phyloP scores from a whole-genome alignment of 257 asterid genomes.

The Solanum clarkiae region DNA sequence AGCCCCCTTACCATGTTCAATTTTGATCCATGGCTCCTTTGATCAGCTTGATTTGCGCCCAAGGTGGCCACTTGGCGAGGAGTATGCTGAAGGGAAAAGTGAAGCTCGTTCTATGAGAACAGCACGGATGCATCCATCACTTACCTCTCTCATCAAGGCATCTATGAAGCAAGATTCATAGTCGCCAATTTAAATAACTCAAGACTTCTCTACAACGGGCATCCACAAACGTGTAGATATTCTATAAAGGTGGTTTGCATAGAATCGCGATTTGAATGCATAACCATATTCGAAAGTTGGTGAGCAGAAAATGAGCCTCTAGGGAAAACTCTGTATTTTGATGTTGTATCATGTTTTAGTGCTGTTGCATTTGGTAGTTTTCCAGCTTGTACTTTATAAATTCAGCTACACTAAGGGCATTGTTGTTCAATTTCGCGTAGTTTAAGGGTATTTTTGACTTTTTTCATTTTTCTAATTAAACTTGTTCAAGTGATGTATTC shows the following conservation, averaged over 20 bases:
- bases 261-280: neutral
- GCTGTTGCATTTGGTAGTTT: neutral
- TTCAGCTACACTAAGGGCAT: neutral
- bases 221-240: neutral
- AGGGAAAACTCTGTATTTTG: neutral
- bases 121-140: conserved; percentile 89
- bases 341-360: neutral
- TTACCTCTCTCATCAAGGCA: conserved; percentile 75
- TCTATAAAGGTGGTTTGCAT: neutral
- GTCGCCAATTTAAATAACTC: conserved; percentile 1
- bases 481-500: neutral
- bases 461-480: neutral
- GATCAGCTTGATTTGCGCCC: conserved; percentile 87
- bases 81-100: conserved; percentile 73
- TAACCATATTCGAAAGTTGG: neutral
- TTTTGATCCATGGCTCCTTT: neutral
- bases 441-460: neutral
- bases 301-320: neutral
- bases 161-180: conserved; percentile 24
- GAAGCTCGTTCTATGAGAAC: conserved; percentile 76
- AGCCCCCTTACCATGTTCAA: neutral
- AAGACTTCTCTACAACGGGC: neutral
- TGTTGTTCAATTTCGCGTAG: neutral
- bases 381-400: neutral
- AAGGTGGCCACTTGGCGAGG: conserved; percentile 97